Evolutionary conservation across 2,329 filamentous ascomycete species (phyloP).

Genomic region (Diatrype stigma): DNA sequence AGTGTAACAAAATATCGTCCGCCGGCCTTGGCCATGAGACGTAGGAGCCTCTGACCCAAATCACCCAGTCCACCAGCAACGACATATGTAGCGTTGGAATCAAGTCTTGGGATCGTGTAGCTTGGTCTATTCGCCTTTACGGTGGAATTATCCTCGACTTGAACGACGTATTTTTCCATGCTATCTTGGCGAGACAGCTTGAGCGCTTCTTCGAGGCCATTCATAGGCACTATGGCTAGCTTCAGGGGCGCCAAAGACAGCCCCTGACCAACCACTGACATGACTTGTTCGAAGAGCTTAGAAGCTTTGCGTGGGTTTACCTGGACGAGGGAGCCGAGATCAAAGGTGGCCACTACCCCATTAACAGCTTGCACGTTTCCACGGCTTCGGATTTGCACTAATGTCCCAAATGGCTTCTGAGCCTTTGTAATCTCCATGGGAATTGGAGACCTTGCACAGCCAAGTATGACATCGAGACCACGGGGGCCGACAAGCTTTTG

Average conservation of each 20-base stretch:
- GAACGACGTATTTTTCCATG: not conserved
- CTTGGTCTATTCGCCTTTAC: not conserved
- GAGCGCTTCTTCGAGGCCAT: not conserved
- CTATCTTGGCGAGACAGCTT: not conserved
- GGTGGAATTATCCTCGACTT: not conserved
- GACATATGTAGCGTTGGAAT: slow-evolving; percentile 7
- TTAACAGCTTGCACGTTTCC: slow-evolving; percentile 1
- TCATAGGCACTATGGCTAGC: not conserved
- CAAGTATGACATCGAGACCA: slow-evolving; percentile 5
- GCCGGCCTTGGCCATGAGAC: slow-evolving; percentile 6
- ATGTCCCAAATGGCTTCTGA: slow-evolving; percentile 3
- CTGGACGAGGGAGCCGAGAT: not conserved
- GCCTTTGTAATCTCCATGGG: not conserved
- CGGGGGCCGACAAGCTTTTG: not conserved
- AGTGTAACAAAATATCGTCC: slow-evolving; percentile 10
- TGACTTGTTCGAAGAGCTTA: not conserved
- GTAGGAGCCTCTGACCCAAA: slow-evolving; percentile 5
- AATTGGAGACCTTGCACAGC: slow-evolving; percentile 2
- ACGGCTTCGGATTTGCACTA: slow-evolving; percentile 1
- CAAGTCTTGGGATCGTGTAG: slow-evolving; percentile 3
- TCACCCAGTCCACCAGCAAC: slow-evolving; percentile 11
- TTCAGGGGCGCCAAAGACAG: not conserved
- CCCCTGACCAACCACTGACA: not conserved
- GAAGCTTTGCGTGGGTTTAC: not conserved
- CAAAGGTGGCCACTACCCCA: not conserved